Evolutionary conservation across 176 grass and related monocot species (phyloP), one percentile per base, ranked within the genome.

Genomic region (Themeda triandra): DNA sequence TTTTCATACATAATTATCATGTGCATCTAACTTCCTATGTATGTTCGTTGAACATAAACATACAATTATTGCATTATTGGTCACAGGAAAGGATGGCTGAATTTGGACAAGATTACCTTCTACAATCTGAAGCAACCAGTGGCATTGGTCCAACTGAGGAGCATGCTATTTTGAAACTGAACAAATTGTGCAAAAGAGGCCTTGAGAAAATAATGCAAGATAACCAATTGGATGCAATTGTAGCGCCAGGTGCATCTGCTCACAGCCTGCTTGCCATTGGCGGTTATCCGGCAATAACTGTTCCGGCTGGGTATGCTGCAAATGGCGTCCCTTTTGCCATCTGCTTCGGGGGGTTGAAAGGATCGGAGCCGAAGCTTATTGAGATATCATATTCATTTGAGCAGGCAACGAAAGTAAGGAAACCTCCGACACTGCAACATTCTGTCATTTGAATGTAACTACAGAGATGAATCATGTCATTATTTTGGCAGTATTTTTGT

Each of bases 281-380:
- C 2, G 90, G 92, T 21, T 90, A 92, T 78, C 95, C 90, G 0
- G 90, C 81, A 9, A 90, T 98, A 25, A 94, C 84, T 13, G 82
- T 98, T 60, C 92, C 95, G 4, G 95, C 92, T 48, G 95, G 92
- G 15, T 98, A 92, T 54, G 88, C 37, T 30, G 53, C 44, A 4
- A 24, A 89, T 32, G 83, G 91, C 1, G 69, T 87, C 60, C 87
- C 91, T 79, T 92, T 95, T 5, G 89, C 85, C 21, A 87, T 95
- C 19, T 93, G 86, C 72, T 95, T 98, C 66, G 92, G 91, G 15
- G 92, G 89, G 6, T 75, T 98, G 53, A 90, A 92, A 85, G 95
- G 91, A 33, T 95, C 84, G 23, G 95, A 95, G 73, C 88, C 87
- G 10, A 83, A 46, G 68, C 85, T 98, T 67, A 92, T 95, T 71